Conservation (phyloP, 345 rosid genomes). For the Citrus cavaleriei region DNA sequence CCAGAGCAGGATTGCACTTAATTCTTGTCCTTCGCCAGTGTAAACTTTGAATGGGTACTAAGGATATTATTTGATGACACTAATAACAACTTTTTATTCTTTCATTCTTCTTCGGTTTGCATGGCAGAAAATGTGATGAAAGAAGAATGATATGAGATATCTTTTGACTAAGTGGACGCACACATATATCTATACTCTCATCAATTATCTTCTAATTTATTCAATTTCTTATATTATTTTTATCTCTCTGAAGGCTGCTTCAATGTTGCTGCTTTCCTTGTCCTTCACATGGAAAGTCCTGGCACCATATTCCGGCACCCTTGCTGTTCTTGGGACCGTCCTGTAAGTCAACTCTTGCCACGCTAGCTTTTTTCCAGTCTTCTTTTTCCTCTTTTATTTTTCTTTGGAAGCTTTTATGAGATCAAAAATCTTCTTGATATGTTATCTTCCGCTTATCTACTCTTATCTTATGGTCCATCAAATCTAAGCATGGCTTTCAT, state of each 20-base stretch:
- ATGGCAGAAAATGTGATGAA: not conserved
- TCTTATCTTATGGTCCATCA: not conserved
- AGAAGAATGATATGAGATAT: not conserved
- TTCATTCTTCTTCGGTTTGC: not conserved
- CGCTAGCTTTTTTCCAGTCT: not conserved
- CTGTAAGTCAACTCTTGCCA: slow-evolving; percentile 51
- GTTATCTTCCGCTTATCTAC: not conserved
- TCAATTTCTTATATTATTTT: not conserved
- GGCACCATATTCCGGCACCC: slow-evolving; percentile 86
- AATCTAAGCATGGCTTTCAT: slow-evolving; percentile 14
- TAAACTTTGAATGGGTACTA: not conserved
- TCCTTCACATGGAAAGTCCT: slow-evolving; percentile 93
- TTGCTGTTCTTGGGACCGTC: slow-evolving; percentile 93
- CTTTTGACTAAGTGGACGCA: not conserved
- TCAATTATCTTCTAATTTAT: slow-evolving; percentile 4
- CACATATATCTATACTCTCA: not conserved
- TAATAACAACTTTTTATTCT: not conserved
- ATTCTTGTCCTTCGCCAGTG: not conserved
- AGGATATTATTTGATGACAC: not conserved
- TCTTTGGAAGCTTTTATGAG: not conserved
- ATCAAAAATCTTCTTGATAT: not conserved
- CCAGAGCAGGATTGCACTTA: not conserved
- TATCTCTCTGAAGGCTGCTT: slow-evolving; percentile 59
- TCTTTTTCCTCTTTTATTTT: not conserved
- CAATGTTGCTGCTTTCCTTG: slow-evolving; percentile 88